Evolutionary conservation across 345 rosid species (phyloP), one percentile per base, ranked within the genome.

Genomic region (Linum tenue): DNA sequence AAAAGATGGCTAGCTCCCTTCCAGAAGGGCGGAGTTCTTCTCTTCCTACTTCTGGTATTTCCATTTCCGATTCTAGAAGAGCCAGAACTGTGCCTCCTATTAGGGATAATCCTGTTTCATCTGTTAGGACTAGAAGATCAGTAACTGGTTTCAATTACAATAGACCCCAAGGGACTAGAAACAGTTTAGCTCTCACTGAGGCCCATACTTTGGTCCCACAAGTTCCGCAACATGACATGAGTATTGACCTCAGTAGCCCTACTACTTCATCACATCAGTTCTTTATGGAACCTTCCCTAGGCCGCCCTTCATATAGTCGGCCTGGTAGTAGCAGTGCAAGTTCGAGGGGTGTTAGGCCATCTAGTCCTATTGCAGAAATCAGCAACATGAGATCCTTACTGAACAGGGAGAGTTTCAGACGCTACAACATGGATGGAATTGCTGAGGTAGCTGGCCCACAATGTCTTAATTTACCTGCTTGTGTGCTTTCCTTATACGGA

Each of bases 401-500:
- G 11, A 87, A 81, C 67, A 75, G 68, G 41, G 90, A 85, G 56
- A 79, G 82, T 73, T 84, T 85, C 68, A 77, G 67, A 42, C 79
- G 70, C 65, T 88, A 79, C 79, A 83, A 72, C 73, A 77, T 85
- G 83, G 92, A 85, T 71, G 99, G 91, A 56, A 84, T 90, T 78
- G 89, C 95, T 8, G 99, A 88, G 98, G 98, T 92, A 81, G 40
- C 37, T 70, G 36, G 58, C 55, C 22, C 38, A 12, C 55, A 22
- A 22, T 22, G 31, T 22, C n/a, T n/a, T n/a, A n/a, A n/a, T n/a
- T n/a, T n/a, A n/a, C n/a, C n/a, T n/a, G n/a, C n/a, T n/a, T n/a
- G n/a, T n/a, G n/a, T n/a, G n/a, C n/a, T 22, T 22, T 22, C 31
- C 1, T 22, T 59, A 55, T 68, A 22, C 31, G 1, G 31, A 22